These are phyloP conservation scores for Lachancea mirantina DNA, from an alignment of 805 yeast genomes.

Conservation along the genomic window DNA sequence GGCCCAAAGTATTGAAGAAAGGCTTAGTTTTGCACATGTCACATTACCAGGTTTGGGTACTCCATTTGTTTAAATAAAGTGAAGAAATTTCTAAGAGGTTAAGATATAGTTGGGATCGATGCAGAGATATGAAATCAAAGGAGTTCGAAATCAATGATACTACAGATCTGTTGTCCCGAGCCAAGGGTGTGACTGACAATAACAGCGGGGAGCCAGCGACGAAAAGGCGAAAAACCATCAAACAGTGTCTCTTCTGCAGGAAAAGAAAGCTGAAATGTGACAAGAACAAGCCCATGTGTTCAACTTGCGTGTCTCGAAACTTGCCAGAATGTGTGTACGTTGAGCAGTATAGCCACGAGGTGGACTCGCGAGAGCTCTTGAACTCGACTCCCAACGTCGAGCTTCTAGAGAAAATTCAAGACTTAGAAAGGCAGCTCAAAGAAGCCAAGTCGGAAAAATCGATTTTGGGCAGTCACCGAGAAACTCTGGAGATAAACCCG, in stretches of 20 bases:
- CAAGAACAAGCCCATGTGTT: conserved; percentile 38
- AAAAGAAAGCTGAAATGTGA: conserved; percentile 61
- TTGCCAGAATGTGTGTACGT: conserved; percentile 25
- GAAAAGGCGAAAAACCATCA: conserved; percentile 24
- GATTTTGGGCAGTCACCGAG: background rate
- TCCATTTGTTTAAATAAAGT: no score
- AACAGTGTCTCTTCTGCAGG: conserved; percentile 51
- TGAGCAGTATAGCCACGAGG: conserved; percentile 16
- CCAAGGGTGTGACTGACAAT: background rate
- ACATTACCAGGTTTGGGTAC: no score
- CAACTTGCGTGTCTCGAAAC: conserved; percentile 35
- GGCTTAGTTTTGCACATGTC: no score
- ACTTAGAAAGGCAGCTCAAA: conserved; percentile 14
- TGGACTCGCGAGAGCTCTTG: conserved; percentile 19
- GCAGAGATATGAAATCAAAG: no score
- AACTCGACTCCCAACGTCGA: conserved; percentile 20
- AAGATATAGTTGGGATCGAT: no score
- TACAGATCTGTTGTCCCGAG: background rate
- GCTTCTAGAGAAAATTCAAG: conserved; percentile 16
- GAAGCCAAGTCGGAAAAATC: background rate
- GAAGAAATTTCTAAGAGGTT: no score
- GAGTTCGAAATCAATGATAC: background rate
- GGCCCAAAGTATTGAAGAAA: no score
- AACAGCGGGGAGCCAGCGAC: conserved; percentile 5
- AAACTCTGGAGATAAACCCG: conserved; percentile 4